phyloP scores from a whole-genome alignment of 768 basidiomycete species.

The Phallus indusiatus region DNA sequence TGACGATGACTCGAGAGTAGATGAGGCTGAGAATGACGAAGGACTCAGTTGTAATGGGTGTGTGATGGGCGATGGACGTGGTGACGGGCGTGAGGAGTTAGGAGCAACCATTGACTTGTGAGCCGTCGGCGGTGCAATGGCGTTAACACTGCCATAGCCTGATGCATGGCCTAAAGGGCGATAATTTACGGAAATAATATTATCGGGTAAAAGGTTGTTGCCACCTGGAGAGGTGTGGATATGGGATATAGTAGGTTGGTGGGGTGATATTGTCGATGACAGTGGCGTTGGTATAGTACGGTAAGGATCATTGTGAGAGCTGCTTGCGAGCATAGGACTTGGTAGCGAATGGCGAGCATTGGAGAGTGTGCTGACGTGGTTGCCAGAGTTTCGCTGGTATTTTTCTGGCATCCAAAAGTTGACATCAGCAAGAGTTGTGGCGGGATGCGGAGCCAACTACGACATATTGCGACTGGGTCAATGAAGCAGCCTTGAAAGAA shows the following conservation, averaged over 20 bases:
- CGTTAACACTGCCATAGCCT: neutral
- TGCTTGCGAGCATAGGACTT: too few relatives aligned
- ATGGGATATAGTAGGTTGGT: neutral
- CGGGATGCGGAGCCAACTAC: constrained; percentile 77
- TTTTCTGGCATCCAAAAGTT: neutral
- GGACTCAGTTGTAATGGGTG: neutral
- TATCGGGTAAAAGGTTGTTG: neutral
- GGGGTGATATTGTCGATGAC: neutral
- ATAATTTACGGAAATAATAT: too few relatives aligned
- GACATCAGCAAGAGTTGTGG: constrained; percentile 23
- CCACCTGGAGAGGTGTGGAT: too few relatives aligned
- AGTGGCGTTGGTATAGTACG: too few relatives aligned
- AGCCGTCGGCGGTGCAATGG: neutral
- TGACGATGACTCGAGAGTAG: neutral
- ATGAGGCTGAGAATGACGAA: neutral
- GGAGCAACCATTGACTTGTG: neutral
- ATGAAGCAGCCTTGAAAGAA: neutral
- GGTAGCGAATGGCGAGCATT: neutral
- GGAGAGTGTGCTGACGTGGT: neutral
- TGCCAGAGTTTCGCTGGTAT: neutral
- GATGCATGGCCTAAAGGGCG: too few relatives aligned
- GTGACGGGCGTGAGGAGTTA: neutral
- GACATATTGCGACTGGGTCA: constrained; percentile 8
- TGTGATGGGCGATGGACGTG: neutral
- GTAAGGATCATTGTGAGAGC: too few relatives aligned